These are phyloP conservation scores for Asterochloris erici DNA, from an alignment of 139 green algal genomes.

Conservation along the genomic window DNA sequence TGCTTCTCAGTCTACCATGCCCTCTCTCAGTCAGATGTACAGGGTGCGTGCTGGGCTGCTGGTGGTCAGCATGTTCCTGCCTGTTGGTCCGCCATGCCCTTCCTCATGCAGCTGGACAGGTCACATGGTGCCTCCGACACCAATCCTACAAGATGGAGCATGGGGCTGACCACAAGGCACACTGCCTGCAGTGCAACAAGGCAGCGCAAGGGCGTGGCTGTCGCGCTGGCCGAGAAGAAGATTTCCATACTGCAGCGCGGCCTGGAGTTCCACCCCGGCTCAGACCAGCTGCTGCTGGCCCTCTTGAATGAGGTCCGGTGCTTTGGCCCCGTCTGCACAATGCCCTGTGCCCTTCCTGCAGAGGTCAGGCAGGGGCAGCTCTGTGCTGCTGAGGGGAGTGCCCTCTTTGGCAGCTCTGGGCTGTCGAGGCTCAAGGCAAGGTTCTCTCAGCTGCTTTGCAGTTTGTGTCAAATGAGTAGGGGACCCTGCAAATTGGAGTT, in stretches of 20 bases:
- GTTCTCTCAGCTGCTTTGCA: too few relatives aligned
- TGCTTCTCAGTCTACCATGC: too few relatives aligned
- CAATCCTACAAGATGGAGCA: not conserved
- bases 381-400: too few relatives aligned
- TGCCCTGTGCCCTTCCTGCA: not conserved
- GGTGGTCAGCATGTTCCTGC: too few relatives aligned
- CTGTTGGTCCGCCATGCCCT: too few relatives aligned
- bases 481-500: too few relatives aligned
- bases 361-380: not conserved
- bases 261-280: slow-evolving; percentile 62
- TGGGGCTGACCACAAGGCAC: not conserved
- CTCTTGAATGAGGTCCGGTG: slow-evolving; percentile 48
- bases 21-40: too few relatives aligned
- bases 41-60: too few relatives aligned
- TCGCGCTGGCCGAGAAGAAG: slow-evolving; percentile 69
- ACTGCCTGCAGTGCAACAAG: not conserved
- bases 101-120: not conserved
- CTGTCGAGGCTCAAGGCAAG: too few relatives aligned
- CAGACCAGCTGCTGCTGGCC: slow-evolving; percentile 59
- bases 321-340: too few relatives aligned
- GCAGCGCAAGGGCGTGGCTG: slow-evolving; percentile 22
- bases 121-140: not conserved
- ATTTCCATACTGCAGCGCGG: slow-evolving; percentile 63
- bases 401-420: too few relatives aligned
- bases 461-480: too few relatives aligned